A percentile compares a stretch with the other conserved stretches of the same genome.
Conservation (phyloP, 2,329 filamentous ascomycete species). For the Fusarium setosum region DNA sequence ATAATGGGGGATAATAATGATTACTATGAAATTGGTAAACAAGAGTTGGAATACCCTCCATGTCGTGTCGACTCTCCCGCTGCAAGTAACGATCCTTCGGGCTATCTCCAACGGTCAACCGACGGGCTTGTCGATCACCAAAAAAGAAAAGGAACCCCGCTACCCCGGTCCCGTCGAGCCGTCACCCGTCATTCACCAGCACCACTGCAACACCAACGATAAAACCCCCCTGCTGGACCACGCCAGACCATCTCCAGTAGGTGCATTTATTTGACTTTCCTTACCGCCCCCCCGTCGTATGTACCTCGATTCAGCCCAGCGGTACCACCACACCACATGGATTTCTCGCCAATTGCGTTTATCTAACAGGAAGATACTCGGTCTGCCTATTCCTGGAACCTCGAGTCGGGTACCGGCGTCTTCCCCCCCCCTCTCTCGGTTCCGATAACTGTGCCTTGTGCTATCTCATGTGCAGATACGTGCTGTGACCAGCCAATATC, state of each 20-base stretch:
- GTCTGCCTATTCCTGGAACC: too few relatives aligned
- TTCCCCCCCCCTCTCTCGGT: conserved; percentile 13
- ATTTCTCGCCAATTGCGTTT: background rate
- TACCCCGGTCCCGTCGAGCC: too few relatives aligned
- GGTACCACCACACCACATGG: background rate
- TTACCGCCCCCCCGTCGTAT: conserved; percentile 23
- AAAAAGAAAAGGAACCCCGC: too few relatives aligned
- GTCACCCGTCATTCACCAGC: conserved; percentile 6
- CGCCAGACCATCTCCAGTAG: conserved; percentile 32
- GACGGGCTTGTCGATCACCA: conserved; percentile 2
- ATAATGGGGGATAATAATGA: too few relatives aligned
- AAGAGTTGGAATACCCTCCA: background rate
- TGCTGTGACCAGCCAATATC: background rate
- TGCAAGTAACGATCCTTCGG: too few relatives aligned
- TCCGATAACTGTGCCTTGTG: conserved; percentile 2
- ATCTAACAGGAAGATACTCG: background rate
- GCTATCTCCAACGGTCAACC: background rate
- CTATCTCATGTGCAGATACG: background rate
- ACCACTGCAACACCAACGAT: conserved; percentile 5
- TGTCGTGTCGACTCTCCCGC: conserved; percentile 1
- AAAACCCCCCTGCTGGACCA: conserved; percentile 19
- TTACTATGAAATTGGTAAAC: too few relatives aligned
- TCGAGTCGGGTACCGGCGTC: conserved; percentile 25
- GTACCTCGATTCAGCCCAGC: conserved; percentile 22
- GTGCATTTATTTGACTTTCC: conserved; percentile 28